These are phyloP conservation scores for Trichosporon faecale DNA, from an alignment of 1,284 basidiomycete species.

Conservation along the genomic window DNA sequence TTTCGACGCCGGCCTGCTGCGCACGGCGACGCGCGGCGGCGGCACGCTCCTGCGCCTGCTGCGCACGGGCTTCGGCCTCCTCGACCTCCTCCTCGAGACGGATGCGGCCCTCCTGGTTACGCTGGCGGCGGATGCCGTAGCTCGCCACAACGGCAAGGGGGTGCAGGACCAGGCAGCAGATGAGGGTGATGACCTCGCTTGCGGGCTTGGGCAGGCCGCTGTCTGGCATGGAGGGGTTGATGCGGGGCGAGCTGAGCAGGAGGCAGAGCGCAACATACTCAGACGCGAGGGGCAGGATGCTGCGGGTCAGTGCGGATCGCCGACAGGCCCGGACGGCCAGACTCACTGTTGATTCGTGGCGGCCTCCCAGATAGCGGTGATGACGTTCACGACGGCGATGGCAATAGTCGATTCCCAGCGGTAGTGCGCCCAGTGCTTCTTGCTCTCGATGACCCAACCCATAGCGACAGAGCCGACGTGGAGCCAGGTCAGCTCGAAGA, in stretches of 20 bases:
- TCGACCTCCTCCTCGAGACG: constrained; percentile 52
- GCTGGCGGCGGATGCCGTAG: constrained; percentile 35
- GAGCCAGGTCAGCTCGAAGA: constrained; percentile 54
- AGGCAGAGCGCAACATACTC: constrained; percentile 47
- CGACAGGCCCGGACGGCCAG: too few relatives aligned
- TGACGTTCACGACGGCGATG: constrained; percentile 41
- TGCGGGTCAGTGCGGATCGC: background rate
- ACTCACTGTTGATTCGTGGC: constrained; percentile 40
- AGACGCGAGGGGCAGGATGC: constrained; percentile 41
- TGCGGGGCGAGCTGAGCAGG: constrained; percentile 44
- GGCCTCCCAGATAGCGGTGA: constrained; percentile 44
- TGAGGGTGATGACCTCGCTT: constrained; percentile 41
- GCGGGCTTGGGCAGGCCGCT: constrained; percentile 43
- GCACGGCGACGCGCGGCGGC: background rate
- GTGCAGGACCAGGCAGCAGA: constrained; percentile 49
- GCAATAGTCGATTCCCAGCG: constrained; percentile 45
- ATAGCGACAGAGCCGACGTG: constrained; percentile 56
- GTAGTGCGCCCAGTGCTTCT: constrained; percentile 33
- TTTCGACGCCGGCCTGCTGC: background rate
- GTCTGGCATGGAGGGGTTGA: constrained; percentile 36
- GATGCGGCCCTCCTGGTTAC: constrained; percentile 43
- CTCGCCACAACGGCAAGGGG: constrained; percentile 45
- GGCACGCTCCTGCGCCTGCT: constrained; percentile 17
- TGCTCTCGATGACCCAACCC: constrained; percentile 48
- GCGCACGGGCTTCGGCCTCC: constrained; percentile 34